Base-by-base conservation (phyloP, 208 protist species). In the Jaenimonas drosophilae region DNA sequence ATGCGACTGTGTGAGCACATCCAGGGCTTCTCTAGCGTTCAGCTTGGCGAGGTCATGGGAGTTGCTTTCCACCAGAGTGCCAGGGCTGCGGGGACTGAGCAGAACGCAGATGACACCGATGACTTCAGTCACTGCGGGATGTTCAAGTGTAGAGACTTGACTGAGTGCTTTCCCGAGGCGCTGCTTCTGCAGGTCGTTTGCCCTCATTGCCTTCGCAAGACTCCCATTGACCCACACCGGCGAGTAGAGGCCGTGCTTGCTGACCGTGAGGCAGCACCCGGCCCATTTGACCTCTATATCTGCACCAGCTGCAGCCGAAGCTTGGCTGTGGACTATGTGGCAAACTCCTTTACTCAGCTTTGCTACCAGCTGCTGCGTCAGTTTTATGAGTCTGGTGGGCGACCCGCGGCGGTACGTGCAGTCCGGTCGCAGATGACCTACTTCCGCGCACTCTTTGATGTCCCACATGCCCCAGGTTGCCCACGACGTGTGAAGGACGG, bases 1-100 rank as follows among this genome's bases (percentile, higher is more conserved):
- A 74, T 91, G 67, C 93, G 96, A 54, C 57, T 98, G 54, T 94
- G 76, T 37, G 91, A 95, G 50, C 80, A 96, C 43, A 93, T 98
- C 46, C 80, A 93, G 53, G 88, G 86, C 25, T 91, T 92, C 53
- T 75, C 70, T 11, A 58, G 56, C 28, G 65, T 65, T 24, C 83
- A 92, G 47, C 70, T 95, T 19, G 79, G 78, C 53, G 81, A 94
- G 33, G 86, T 76, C 19, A 90, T 94, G 86, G 76, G 76, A 5
- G 62, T 94, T 40, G 72, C 65, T 5, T 66, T 51, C 43, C 63
- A 76, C 54, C 48, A 49, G 50, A 54, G 36, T 51, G 57, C 26
- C 31, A 25, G 27, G 12, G 40, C 32, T n/a, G 43, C 45, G 59
- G 21, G 20, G 29, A 60, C 20, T 38, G 54, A 41, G 52, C 49